Evolutionary conservation across 2,329 filamentous ascomycete species (phyloP).

Genomic region (Bipolaris zeicola): DNA sequence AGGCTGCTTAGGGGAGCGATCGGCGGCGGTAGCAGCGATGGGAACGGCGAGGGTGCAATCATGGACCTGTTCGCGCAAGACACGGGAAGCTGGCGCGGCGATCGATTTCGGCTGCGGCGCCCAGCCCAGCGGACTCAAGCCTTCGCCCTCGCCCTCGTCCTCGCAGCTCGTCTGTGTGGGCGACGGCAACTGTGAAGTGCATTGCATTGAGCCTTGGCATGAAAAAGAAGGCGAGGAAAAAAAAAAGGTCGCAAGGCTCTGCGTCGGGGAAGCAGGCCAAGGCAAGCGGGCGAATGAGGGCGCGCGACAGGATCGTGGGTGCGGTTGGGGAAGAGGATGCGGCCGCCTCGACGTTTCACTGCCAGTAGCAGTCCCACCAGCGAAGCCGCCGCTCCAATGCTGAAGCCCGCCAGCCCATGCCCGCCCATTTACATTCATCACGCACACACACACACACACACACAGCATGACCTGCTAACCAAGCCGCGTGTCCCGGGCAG

Average conservation of each 20-base stretch:
- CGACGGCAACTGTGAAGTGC: neutral
- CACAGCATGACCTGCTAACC: neutral
- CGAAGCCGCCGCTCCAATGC: constrained; percentile 1
- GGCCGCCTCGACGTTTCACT: constrained; percentile 13
- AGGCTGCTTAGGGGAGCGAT: constrained; percentile 8
- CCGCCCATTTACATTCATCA: neutral
- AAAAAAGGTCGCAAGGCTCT: neutral
- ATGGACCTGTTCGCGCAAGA: constrained; percentile 2
- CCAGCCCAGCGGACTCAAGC: neutral
- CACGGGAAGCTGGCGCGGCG: constrained; percentile 9
- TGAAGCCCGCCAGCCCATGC: constrained; percentile 3
- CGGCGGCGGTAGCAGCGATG: constrained; percentile 2
- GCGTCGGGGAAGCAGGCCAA: neutral
- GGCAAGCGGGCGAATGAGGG: neutral
- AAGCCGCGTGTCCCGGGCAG: neutral
- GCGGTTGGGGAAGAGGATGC: constrained; percentile 2
- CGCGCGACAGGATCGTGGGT: neutral
- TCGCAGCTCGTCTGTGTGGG: too few species aligned
- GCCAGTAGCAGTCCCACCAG: neutral
- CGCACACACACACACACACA: neutral
- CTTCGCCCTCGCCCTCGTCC: neutral
- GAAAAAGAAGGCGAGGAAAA: neutral
- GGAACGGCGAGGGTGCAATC: neutral
- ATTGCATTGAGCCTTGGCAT: neutral
- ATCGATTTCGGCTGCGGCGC: constrained; percentile 13